These are phyloP conservation scores for Apiotrichum domesticum DNA, from an alignment of 1,284 basidiomycete genomes.

Conservation along the genomic window DNA sequence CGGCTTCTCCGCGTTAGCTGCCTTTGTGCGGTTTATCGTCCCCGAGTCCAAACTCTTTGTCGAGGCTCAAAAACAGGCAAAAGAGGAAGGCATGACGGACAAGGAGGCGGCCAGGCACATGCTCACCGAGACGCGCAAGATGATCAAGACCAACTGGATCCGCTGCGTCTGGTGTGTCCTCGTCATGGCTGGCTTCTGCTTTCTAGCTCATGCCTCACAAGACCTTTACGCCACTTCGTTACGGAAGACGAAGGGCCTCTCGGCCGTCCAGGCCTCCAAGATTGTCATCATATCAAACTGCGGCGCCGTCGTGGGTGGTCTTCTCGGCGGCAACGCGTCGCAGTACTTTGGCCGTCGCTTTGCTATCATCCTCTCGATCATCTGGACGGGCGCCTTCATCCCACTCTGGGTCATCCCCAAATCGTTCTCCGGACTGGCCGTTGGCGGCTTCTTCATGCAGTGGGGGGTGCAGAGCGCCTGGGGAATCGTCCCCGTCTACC, in stretches of 20 bases:
- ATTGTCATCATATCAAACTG: conserved; percentile 76
- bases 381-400: conserved; percentile 51
- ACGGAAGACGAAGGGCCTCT: conserved; percentile 42
- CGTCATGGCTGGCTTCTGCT: conserved; percentile 66
- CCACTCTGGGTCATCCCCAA: conserved; percentile 75
- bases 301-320: conserved; percentile 55
- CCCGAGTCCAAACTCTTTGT: conserved; percentile 77
- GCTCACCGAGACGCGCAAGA: conserved; percentile 60
- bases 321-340: no score
- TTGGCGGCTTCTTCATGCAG: conserved; percentile 59
- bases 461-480: conserved; percentile 71
- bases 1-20: conserved; percentile 69
- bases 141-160: conserved; percentile 76
- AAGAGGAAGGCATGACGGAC: conserved; percentile 31
- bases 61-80: conserved; percentile 43
- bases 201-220: conserved; percentile 81
- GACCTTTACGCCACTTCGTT: conserved; percentile 65
- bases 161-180: conserved; percentile 71
- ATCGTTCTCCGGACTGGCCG: conserved; percentile 39
- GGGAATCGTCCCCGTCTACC: conserved; percentile 50
- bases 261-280: conserved; percentile 60
- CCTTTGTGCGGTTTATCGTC: conserved; percentile 61
- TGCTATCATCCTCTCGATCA: conserved; percentile 46
- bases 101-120: conserved; percentile 63
- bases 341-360: conserved; percentile 66